Percentiles rank a stretch among this genome's conserved stretches.
These are phyloP conservation scores for Globisporangium nunn DNA, from an alignment of 352 stramenopile genomes.

Conservation along the genomic window DNA sequence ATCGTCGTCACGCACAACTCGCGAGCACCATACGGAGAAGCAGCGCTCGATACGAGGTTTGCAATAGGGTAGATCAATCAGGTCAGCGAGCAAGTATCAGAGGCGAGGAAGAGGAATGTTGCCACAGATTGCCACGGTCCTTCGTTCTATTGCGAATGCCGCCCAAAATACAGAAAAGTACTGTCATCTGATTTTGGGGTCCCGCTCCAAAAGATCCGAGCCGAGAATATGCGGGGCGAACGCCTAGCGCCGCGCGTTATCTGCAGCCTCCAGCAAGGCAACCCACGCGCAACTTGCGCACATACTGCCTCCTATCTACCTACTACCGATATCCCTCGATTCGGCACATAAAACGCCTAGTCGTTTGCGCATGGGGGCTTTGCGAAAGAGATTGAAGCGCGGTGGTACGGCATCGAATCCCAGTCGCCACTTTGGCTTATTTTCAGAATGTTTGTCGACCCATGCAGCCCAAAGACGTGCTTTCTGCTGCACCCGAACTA, in stretches of 20 bases:
- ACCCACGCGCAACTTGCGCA: not conserved
- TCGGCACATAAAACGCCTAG: not conserved
- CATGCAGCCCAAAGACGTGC: not conserved
- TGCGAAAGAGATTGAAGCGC: not conserved
- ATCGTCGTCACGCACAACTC: not conserved
- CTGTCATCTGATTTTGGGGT: constrained; percentile 8
- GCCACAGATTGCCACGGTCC: too few relatives aligned
- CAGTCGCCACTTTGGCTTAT: not conserved
- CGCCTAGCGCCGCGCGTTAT: not conserved
- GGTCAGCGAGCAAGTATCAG: not conserved
- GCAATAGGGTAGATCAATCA: not conserved
- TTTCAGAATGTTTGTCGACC: not conserved
- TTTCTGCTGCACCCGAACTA: not conserved
- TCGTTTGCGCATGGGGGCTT: not conserved
- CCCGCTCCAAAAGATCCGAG: not conserved
- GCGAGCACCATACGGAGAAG: not conserved
- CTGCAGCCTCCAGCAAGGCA: not conserved
- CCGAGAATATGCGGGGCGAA: not conserved
- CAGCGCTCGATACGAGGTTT: not conserved
- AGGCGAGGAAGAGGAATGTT: not conserved
- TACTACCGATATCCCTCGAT: not conserved
- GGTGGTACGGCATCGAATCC: not conserved
- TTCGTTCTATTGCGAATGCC: not conserved
- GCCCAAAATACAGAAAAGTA: constrained; percentile 10
- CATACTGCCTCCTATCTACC: not conserved